These are phyloP conservation scores for Sphagnum magellanicum DNA, from an alignment of 228 moss, liverwort and hornwort species.

Conservation along the genomic window DNA sequence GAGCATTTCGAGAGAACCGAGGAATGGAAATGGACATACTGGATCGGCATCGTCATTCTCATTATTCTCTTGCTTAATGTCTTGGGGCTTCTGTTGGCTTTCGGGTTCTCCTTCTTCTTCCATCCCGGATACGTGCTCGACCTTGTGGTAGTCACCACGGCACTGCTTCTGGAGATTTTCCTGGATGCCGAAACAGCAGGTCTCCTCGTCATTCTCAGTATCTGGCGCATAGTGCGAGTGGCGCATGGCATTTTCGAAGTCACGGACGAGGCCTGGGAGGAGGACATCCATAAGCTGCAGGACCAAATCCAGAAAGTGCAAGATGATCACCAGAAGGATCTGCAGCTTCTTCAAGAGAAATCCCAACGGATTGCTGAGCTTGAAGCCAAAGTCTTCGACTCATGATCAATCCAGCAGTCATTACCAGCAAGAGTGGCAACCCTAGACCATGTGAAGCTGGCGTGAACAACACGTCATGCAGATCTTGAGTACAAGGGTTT, in stretches of 20 bases:
- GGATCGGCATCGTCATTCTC: constrained; percentile 71
- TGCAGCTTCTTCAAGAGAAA: constrained; percentile 40
- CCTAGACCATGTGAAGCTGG: too few species aligned
- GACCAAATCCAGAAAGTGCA: constrained; percentile 47
- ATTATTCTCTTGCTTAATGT: constrained; percentile 56
- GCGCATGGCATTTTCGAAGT: constrained; percentile 93
- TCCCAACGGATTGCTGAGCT: constrained; percentile 52
- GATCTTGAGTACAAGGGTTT: too few species aligned
- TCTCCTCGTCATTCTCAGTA: constrained; percentile 59
- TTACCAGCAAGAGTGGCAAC: too few species aligned
- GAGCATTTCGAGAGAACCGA: constrained; percentile 50
- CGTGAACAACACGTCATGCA: too few species aligned
- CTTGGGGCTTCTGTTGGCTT: constrained; percentile 40
- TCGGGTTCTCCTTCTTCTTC: constrained; percentile 48
- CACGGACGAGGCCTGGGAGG: constrained; percentile 98
- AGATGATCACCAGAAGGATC: constrained; percentile 38
- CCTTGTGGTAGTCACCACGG: constrained; percentile 60
- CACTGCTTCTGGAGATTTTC: constrained; percentile 56
- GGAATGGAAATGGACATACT: constrained; percentile 68
- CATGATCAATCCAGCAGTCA: too few species aligned
- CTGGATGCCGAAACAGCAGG: constrained; percentile 88
- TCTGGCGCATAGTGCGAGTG: constrained; percentile 90
- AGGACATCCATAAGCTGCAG: constrained; percentile 53
- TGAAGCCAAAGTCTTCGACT: constrained; percentile 13
- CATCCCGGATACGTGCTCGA: constrained; percentile 71